A percentile compares a stretch with the other conserved stretches of the same genome.
Evolutionary conservation across 2,329 filamentous ascomycete species (phyloP).

Genomic region (Dactylella cylindrospora): DNA sequence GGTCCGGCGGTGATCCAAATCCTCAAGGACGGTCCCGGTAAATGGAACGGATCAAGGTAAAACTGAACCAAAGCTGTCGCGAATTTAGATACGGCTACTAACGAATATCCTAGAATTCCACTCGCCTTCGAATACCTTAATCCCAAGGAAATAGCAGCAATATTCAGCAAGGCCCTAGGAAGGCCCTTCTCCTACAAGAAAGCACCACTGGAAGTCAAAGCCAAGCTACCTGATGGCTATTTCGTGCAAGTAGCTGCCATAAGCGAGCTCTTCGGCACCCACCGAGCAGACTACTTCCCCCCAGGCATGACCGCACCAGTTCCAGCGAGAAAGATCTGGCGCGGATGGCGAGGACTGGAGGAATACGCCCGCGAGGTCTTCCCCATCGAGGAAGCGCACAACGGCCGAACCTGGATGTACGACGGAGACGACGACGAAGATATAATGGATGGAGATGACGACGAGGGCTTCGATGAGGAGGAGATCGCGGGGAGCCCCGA

Average conservation of each 20-base stretch:
- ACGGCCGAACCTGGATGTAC: conserved; percentile 90
- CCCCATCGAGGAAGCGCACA: conserved; percentile 88
- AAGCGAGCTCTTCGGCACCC: conserved; percentile 62
- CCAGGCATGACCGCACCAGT: conserved; percentile 64
- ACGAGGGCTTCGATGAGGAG: conserved; percentile 31
- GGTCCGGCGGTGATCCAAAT: conserved; percentile 89
- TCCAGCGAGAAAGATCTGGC: conserved; percentile 81
- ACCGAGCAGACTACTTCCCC: conserved; percentile 50
- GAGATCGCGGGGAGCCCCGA: conserved; percentile 40
- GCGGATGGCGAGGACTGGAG: conserved; percentile 83
- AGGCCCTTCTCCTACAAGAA: conserved; percentile 76
- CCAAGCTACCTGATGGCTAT: conserved; percentile 84
- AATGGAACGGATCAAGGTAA: conserved; percentile 75
- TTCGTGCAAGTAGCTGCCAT: conserved; percentile 77
- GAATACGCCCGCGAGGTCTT: conserved; percentile 96
- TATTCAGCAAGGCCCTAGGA: conserved; percentile 76
- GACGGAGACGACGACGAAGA: conserved; percentile 57
- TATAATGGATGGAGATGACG: conserved; percentile 30
- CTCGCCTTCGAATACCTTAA: conserved; percentile 88
- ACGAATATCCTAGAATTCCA: conserved; percentile 64
- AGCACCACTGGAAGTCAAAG: conserved; percentile 77
- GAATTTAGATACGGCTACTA: too few relatives aligned
- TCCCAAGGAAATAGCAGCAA: conserved; percentile 75
- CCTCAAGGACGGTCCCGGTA: conserved; percentile 85
- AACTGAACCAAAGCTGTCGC: too few relatives aligned